These are phyloP conservation scores for Suhomyces terraborum DNA, from an alignment of 1,139 yeast genomes.

Conservation along the genomic window DNA sequence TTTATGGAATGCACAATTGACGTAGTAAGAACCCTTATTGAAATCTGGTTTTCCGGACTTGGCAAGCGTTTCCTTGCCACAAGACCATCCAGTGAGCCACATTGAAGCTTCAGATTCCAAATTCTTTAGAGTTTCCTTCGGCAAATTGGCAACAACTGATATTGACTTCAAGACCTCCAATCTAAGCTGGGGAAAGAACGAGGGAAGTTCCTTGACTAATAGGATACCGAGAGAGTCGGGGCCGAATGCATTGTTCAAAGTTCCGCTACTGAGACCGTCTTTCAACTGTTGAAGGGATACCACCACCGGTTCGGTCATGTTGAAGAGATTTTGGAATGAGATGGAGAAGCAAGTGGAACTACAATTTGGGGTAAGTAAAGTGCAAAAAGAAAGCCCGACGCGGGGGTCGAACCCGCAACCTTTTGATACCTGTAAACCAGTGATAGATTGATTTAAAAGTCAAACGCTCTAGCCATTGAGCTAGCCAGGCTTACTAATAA, in stretches of 20 bases:
- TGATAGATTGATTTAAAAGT: constrained; percentile 32
- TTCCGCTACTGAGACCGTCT: constrained; percentile 34
- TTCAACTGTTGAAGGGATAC: constrained; percentile 40
- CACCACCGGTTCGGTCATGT: constrained; percentile 24
- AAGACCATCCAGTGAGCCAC: constrained; percentile 69
- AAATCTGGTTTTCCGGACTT: constrained; percentile 46
- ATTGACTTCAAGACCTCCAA: constrained; percentile 47
- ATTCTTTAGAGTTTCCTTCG: constrained; percentile 31
- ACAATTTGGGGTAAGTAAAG: neutral
- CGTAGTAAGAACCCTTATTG: constrained; percentile 61
- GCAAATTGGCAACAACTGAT: constrained; percentile 47
- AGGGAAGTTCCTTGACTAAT: constrained; percentile 47
- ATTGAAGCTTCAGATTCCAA: constrained; percentile 50
- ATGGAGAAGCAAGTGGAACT: neutral
- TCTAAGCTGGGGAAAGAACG: constrained; percentile 40
- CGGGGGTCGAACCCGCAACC: constrained; percentile 32
- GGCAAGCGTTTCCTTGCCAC: constrained; percentile 56
- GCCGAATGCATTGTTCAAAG: constrained; percentile 54
- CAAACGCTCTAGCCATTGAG: constrained; percentile 53
- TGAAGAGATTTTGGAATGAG: neutral
- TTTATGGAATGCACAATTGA: constrained; percentile 59
- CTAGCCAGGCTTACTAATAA: constrained; percentile 32
- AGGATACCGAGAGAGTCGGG: constrained; percentile 59
- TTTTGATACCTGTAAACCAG: constrained; percentile 18
- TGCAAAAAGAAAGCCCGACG: constrained; percentile 24